Percentiles rank a stretch among this genome's conserved stretches.
These are phyloP conservation scores for Fusarium palustre DNA, from an alignment of 2,329 filamentous ascomycete species.

Conservation along the genomic window DNA sequence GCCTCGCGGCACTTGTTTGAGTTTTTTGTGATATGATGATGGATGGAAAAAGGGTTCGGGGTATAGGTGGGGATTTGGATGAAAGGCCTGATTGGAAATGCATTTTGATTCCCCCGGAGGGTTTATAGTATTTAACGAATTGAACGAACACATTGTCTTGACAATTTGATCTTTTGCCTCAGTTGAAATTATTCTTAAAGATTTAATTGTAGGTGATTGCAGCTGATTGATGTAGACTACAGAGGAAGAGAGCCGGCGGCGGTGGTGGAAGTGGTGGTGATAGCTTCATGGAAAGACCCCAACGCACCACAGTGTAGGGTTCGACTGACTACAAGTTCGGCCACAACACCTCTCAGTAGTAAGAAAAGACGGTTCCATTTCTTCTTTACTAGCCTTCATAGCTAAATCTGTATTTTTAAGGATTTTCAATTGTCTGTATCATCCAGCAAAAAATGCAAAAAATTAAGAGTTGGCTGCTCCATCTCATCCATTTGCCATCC, in stretches of 20 bases:
- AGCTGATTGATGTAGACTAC: neutral
- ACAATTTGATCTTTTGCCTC: too few species aligned
- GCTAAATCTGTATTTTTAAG: slow-evolving; percentile 6
- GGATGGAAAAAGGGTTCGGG: slow-evolving; percentile 13
- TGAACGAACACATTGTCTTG: slow-evolving; percentile 34
- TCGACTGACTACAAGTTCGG: slow-evolving; percentile 1
- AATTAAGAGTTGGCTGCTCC: slow-evolving; percentile 63
- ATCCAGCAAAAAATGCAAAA: slow-evolving; percentile 46
- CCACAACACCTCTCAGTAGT: neutral
- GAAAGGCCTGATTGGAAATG: slow-evolving; percentile 21
- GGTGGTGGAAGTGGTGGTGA: slow-evolving; percentile 4
- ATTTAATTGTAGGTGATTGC: neutral
- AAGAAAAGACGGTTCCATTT: neutral
- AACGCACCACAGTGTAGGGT: neutral
- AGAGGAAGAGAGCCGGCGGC: neutral
- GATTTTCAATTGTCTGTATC: slow-evolving; percentile 16
- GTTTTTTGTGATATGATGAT: slow-evolving; percentile 36
- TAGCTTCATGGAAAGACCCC: slow-evolving; percentile 3
- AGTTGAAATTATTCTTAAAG: too few species aligned
- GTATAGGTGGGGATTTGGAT: neutral
- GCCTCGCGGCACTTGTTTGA: slow-evolving; percentile 61
- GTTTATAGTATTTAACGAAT: slow-evolving; percentile 35
- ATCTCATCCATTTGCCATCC: slow-evolving; percentile 64
- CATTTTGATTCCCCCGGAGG: slow-evolving; percentile 43
- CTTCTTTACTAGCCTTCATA: neutral